Conservation (phyloP, 1,139 yeast genomes). For the Lodderomyces parapsilosis region DNA sequence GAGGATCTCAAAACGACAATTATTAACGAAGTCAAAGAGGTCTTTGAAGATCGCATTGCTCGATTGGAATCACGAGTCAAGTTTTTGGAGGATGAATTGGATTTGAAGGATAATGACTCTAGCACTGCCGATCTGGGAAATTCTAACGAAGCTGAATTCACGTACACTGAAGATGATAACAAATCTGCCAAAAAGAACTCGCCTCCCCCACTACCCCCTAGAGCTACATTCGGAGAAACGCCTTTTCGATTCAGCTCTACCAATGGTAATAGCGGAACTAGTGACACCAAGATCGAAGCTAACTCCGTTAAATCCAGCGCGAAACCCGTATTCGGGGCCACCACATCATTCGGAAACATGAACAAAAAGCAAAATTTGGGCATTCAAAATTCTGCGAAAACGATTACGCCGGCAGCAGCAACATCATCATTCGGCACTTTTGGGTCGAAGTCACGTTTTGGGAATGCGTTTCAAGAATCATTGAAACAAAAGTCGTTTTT, state of each 20-base stretch:
- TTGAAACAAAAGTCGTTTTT: slow-evolving; percentile 54
- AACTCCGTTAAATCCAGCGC: slow-evolving; percentile 8
- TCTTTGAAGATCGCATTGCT: slow-evolving; percentile 20
- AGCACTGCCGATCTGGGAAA: background rate
- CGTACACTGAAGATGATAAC: background rate
- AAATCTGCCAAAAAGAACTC: background rate
- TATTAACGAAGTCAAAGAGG: slow-evolving; percentile 17
- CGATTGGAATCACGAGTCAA: slow-evolving; percentile 22
- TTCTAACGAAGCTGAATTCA: slow-evolving; percentile 6
- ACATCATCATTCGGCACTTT: slow-evolving; percentile 26
- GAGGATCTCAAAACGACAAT: slow-evolving; percentile 18
- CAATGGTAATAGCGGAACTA: background rate
- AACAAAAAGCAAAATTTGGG: slow-evolving; percentile 3
- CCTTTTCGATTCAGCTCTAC: background rate
- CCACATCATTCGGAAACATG: slow-evolving; percentile 56
- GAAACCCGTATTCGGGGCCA: slow-evolving; percentile 43
- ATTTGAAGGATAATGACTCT: slow-evolving; percentile 1
- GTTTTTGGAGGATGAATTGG: slow-evolving; percentile 14
- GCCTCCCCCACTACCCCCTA: slow-evolving; percentile 3
- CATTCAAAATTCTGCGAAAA: slow-evolving; percentile 5
- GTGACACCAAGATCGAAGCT: background rate
- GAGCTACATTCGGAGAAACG: background rate
- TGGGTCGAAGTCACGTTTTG: slow-evolving; percentile 61
- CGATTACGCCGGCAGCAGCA: slow-evolving; percentile 1
- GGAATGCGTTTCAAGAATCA: slow-evolving; percentile 55